These are phyloP conservation scores for Deakozyma indianensis DNA, from an alignment of 805 yeast species.

Conservation along the genomic window DNA sequence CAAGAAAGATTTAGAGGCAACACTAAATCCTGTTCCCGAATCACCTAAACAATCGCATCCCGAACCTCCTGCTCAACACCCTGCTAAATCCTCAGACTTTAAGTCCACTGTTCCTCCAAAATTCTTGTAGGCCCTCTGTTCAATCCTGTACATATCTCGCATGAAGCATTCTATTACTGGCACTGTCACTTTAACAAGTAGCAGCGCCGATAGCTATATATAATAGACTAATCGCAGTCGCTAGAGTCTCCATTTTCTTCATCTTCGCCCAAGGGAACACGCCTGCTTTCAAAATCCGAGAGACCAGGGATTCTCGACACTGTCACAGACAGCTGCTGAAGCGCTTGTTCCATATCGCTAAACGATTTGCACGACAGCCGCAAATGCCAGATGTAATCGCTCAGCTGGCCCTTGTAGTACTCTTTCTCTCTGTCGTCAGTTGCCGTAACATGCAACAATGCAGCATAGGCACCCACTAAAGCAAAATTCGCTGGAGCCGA, in stretches of 20 bases:
- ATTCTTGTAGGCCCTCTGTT: neutral
- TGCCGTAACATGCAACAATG: slow-evolving; percentile 60
- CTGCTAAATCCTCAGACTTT: too few species aligned
- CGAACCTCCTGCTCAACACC: neutral
- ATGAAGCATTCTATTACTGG: too few species aligned
- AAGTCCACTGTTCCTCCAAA: slow-evolving; percentile 3
- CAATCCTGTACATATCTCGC: neutral
- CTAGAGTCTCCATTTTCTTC: slow-evolving; percentile 3
- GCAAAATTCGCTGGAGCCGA: slow-evolving; percentile 68
- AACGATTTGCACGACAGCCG: slow-evolving; percentile 64
- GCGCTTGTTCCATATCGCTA: slow-evolving; percentile 63
- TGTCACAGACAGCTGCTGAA: slow-evolving; percentile 56
- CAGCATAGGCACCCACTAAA: slow-evolving; percentile 77
- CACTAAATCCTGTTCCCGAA: slow-evolving; percentile 1
- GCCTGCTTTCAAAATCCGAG: neutral
- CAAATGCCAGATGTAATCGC: slow-evolving; percentile 63
- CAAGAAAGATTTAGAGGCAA: slow-evolving; percentile 1
- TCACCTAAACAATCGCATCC: neutral
- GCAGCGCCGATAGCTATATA: neutral
- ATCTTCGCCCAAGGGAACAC: neutral
- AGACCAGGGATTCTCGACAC: slow-evolving; percentile 51
- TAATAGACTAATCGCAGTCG: neutral
- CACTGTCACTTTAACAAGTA: neutral
- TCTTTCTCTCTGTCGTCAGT: slow-evolving; percentile 39
- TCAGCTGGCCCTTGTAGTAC: slow-evolving; percentile 51